Evolutionary conservation across 108 stramenopile genomes (phyloP), one percentile per base, ranked within the genome.

Genomic region (Cylindrotheca fusiformis): DNA sequence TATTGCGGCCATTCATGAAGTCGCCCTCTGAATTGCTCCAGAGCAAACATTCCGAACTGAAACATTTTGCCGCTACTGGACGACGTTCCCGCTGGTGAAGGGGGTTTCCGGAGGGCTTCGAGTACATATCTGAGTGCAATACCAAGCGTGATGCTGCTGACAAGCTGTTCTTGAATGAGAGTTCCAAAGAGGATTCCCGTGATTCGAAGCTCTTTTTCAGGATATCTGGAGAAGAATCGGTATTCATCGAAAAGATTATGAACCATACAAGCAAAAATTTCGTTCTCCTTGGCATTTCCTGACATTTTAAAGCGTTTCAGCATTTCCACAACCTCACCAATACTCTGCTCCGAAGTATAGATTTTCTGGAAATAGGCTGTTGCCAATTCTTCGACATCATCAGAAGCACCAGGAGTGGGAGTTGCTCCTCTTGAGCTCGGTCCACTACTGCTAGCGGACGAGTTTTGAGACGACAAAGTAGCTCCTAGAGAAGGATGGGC

Each of bases 1-100:
- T 97, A 97, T 74, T 99, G 98, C 2, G 98, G 98, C 98, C 98
- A 99, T 80, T 98, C 99, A 51, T 93, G 87, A 19, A 97, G 82
- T 19, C 96, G 84, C 22, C 83, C 84, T 78, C 97, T 96, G 76
- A 98, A 97, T 73, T 97, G 96, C 66, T 99, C 97, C 55, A 98
- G 71, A 6, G 99, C 97, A 76, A 96, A 95, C 93, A 98, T 96
- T 27, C 99, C 97, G 63, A 99, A 99, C 17, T 95, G 78, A 74
- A 98, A 99, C 96, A 97, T 97, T 58, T 98, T 98, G 4, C 94
- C 94, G 56, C 82, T 91, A 55, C 76, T 82, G 19, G 77, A 79
- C 4, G 74, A 73, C 18, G 74, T 52, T 4, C 75, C 74, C 54
- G 79, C 76, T 25, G 90, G 85, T 29, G 82, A 79, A 3, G 97